phyloP scores from a whole-genome alignment of 2,329 filamentous ascomycete species.

The Penicillium sp. region DNA sequence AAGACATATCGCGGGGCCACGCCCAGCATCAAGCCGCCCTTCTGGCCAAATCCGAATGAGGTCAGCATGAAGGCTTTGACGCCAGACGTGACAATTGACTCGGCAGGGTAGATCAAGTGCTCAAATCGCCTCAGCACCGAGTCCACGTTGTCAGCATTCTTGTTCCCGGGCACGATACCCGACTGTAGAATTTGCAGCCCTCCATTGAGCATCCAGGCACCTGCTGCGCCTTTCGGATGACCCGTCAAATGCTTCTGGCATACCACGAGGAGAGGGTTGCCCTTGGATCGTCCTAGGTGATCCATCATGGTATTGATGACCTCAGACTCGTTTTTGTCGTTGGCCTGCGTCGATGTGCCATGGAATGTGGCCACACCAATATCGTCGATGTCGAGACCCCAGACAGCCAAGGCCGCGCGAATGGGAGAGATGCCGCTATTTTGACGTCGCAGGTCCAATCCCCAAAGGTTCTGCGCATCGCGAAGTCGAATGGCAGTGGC shows the following conservation, averaged over 20 bases:
- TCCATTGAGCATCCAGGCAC: constrained; percentile 98
- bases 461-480: neutral
- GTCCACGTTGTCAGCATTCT: constrained; percentile 95
- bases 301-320: constrained; percentile 91
- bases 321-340: constrained; percentile 98
- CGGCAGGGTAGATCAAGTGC: constrained; percentile 36
- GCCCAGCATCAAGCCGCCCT: constrained; percentile 43
- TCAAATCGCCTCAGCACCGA: neutral
- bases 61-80: constrained; percentile 44
- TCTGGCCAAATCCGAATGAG: constrained; percentile 52
- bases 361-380: constrained; percentile 94
- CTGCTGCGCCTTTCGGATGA: constrained; percentile 95
- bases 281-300: constrained; percentile 68
- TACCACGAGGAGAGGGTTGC: neutral
- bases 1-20: constrained; percentile 42
- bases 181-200: constrained; percentile 90
- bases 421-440: neutral
- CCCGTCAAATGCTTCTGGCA: constrained; percentile 91
- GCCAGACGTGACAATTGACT: constrained; percentile 22
- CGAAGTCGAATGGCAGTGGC: neutral
- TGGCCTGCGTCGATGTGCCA: constrained; percentile 93
- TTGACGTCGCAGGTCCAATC: neutral
- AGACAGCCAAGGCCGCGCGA: neutral
- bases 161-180: constrained; percentile 89
- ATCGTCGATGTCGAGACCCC: constrained; percentile 61